Evolutionary conservation across 2,329 filamentous ascomycete species (phyloP).

Genomic region (Aspergillus sp.): DNA sequence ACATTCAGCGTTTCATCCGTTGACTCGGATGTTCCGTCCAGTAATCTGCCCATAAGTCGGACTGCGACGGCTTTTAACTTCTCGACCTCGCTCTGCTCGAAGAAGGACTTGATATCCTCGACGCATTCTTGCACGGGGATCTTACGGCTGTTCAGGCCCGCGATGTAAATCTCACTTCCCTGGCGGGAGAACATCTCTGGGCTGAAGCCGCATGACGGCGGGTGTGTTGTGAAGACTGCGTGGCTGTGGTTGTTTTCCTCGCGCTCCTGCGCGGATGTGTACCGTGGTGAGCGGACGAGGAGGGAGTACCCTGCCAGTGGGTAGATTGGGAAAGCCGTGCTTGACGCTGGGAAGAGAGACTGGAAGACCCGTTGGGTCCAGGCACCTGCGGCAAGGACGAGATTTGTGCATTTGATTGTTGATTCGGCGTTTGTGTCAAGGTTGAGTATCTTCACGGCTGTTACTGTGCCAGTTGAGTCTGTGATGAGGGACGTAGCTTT

Average conservation of each 20-base stretch:
- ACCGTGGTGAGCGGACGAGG: conserved; percentile 61
- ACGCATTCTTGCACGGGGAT: conserved; percentile 62
- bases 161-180: conserved; percentile 70
- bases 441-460: conserved; percentile 53
- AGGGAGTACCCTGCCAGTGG: conserved; percentile 71
- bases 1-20: conserved; percentile 31
- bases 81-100: conserved; percentile 44
- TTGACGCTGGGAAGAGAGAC: conserved; percentile 61
- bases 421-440: conserved; percentile 27
- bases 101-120: conserved; percentile 32
- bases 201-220: conserved; percentile 54
- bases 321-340: conserved; percentile 55
- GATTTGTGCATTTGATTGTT: conserved; percentile 59
- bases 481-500: conserved; percentile 53
- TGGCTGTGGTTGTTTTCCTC: conserved; percentile 55
- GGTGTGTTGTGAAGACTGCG: conserved; percentile 66
- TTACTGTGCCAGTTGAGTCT: conserved; percentile 52
- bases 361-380: conserved; percentile 70
- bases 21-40: conserved; percentile 10
- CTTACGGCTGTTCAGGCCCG: conserved; percentile 64
- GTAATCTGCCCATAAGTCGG: conserved; percentile 33
- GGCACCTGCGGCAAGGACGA: conserved; percentile 68
- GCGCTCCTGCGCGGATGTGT: conserved; percentile 28
- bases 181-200: conserved; percentile 70
- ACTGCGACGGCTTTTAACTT: conserved; percentile 33